phyloP scores from a whole-genome alignment of 305 asterid species.

The Stenogyne calaminthoides region DNA sequence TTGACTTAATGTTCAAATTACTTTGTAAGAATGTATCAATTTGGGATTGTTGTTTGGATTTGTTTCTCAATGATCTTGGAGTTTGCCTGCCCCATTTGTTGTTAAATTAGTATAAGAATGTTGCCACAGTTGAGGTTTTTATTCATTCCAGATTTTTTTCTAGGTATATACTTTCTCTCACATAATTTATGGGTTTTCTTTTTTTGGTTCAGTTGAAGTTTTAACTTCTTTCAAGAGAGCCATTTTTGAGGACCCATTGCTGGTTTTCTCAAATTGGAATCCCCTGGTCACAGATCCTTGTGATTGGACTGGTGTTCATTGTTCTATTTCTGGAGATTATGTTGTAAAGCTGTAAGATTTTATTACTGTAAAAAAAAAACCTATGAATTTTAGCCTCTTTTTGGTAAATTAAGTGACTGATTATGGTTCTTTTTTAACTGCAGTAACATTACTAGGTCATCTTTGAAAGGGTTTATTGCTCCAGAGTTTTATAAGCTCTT shows the following conservation, averaged over 20 bases:
- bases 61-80: constrained; percentile 32
- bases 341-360: constrained; percentile 80
- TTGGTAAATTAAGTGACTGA: constrained; percentile 6
- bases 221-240: constrained; percentile 81
- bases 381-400: background rate
- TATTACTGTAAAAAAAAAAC: too few species aligned
- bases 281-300: constrained; percentile 82
- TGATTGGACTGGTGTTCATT: constrained; percentile 73
- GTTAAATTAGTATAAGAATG: constrained; percentile 20
- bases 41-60: background rate
- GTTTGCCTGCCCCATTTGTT: constrained; percentile 22
- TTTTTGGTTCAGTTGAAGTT: constrained; percentile 64
- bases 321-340: constrained; percentile 69
- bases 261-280: constrained; percentile 83
- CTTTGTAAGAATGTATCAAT: background rate
- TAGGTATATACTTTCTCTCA: constrained; percentile 18
- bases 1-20: constrained; percentile 33
- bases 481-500: constrained; percentile 67
- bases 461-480: constrained; percentile 82
- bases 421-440: constrained; percentile 30
- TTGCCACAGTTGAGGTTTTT: too few species aligned
- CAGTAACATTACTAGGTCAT: constrained; percentile 87
- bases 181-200: constrained; percentile 11
- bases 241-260: constrained; percentile 80
- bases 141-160: too few species aligned